phyloP scores from a whole-genome alignment of 2,329 filamentous ascomycete genomes.

The Diaporthe helianthi region DNA sequence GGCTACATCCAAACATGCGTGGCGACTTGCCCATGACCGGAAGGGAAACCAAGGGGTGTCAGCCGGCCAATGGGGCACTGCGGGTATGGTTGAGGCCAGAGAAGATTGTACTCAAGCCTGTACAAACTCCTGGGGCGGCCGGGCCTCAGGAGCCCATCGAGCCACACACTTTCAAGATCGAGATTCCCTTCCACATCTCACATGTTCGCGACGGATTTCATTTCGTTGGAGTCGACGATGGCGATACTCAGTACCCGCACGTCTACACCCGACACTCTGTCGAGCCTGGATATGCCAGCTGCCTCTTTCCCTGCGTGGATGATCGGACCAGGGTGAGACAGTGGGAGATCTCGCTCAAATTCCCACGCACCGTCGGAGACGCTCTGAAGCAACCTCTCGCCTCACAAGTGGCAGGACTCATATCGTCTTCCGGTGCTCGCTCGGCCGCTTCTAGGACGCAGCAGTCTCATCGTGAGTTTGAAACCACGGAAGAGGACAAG shows the following conservation, averaged over 20 bases:
- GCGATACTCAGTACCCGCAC: slow-evolving; percentile 86
- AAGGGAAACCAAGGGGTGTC: slow-evolving; percentile 62
- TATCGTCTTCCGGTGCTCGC: slow-evolving; percentile 35
- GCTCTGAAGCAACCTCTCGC: slow-evolving; percentile 60
- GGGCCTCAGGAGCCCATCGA: slow-evolving; percentile 29
- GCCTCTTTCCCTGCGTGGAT: slow-evolving; percentile 93
- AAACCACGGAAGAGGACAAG: slow-evolving; percentile 78
- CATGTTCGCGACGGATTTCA: slow-evolving; percentile 86
- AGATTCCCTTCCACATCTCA: slow-evolving; percentile 78
- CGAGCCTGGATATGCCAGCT: slow-evolving; percentile 80
- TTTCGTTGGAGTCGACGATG: slow-evolving; percentile 84
- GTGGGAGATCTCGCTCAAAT: slow-evolving; percentile 89
- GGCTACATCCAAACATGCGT: slow-evolving; percentile 56
- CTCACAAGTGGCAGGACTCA: slow-evolving; percentile 44
- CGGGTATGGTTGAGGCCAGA: slow-evolving; percentile 49
- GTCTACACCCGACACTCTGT: slow-evolving; percentile 85
- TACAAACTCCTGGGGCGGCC: slow-evolving; percentile 34
- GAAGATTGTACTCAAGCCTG: slow-evolving; percentile 41
- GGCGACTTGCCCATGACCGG: slow-evolving; percentile 62
- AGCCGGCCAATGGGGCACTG: slow-evolving; percentile 62
- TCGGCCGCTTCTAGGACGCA: slow-evolving; percentile 48
- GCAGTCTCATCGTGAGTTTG: slow-evolving; percentile 46
- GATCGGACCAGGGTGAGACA: slow-evolving; percentile 76
- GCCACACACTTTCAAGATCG: slow-evolving; percentile 46
- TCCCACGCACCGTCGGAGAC: slow-evolving; percentile 85